These are phyloP conservation scores for Stachybotrys chartarum DNA, from an alignment of 2,329 filamentous ascomycete genomes.

Conservation along the genomic window DNA sequence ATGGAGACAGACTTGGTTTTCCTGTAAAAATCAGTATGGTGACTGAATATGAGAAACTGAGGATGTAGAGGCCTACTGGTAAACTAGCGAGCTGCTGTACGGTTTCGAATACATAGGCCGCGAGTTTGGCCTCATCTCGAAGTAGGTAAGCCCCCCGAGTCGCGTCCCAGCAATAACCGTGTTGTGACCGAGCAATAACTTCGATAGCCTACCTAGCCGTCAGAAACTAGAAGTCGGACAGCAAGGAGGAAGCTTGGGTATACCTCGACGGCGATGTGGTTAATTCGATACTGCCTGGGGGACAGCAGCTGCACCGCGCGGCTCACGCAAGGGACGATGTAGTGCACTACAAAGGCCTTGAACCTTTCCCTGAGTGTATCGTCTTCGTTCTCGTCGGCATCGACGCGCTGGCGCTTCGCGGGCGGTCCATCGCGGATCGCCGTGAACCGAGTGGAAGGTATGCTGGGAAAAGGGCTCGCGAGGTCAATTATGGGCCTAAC, in stretches of 20 bases:
- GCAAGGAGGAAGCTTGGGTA: neutral
- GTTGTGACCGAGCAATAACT: neutral
- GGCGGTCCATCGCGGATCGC: constrained; percentile 16
- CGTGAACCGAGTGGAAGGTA: constrained; percentile 4
- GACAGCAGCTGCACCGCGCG: constrained; percentile 15
- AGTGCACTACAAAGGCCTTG: constrained; percentile 16
- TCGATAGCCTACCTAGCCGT: neutral
- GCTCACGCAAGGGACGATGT: constrained; percentile 25
- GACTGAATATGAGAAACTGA: neutral
- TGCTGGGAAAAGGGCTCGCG: constrained; percentile 11
- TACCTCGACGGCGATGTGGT: constrained; percentile 24
- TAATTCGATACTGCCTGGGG: constrained; percentile 10
- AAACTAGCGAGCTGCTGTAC: constrained; percentile 11
- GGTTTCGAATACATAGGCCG: constrained; percentile 7
- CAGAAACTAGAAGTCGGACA: neutral
- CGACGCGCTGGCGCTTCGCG: constrained; percentile 22
- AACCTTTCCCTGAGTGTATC: constrained; percentile 9
- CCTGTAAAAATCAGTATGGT: neutral
- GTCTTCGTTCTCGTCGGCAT: constrained; percentile 7
- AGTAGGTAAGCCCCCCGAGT: neutral
- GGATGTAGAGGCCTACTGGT: constrained; percentile 9
- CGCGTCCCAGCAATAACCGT: neutral
- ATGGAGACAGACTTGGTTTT: neutral
- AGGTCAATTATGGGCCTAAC: constrained; percentile 21
- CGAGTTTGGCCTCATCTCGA: constrained; percentile 11